Percentiles rank a stretch among this genome's conserved stretches.
phyloP scores from a whole-genome alignment of 2,329 filamentous ascomycete genomes.

The Fusarium nisikadoi region DNA sequence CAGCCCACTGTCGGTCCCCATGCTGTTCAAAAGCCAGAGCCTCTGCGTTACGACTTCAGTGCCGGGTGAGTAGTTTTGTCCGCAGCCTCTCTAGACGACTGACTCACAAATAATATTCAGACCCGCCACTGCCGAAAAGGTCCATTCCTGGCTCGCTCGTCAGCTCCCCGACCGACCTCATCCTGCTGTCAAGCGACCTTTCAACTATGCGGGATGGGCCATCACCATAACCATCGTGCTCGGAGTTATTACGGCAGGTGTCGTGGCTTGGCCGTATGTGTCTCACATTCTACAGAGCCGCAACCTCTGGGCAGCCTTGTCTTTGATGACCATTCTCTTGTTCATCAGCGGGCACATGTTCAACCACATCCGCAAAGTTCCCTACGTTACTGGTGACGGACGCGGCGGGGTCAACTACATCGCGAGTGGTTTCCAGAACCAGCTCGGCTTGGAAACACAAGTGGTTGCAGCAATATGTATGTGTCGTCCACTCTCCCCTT shows the following conservation, averaged over 20 bases:
- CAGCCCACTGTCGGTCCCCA: slow-evolving; percentile 84
- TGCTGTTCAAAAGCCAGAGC: slow-evolving; percentile 75
- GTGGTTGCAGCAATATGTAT: slow-evolving; percentile 93
- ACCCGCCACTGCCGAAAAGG: slow-evolving; percentile 77
- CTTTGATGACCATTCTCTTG: slow-evolving; percentile 86
- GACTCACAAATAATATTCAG: slow-evolving; percentile 54
- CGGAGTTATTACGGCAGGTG: slow-evolving; percentile 73
- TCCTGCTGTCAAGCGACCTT: slow-evolving; percentile 80
- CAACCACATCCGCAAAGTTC: slow-evolving; percentile 96
- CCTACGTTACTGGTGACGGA: slow-evolving; percentile 88
- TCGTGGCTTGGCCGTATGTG: slow-evolving; percentile 80
- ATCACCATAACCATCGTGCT: slow-evolving; percentile 75
- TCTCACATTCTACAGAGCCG: slow-evolving; percentile 86
- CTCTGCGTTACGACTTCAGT: slow-evolving; percentile 86
- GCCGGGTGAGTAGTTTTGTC: slow-evolving; percentile 68
- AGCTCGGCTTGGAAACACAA: slow-evolving; percentile 94
- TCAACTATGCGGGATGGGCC: slow-evolving; percentile 85
- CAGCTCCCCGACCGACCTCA: slow-evolving; percentile 83
- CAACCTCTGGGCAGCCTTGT: slow-evolving; percentile 92
- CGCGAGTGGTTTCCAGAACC: slow-evolving; percentile 89
- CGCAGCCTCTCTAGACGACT: too few species aligned
- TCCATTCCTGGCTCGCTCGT: slow-evolving; percentile 81
- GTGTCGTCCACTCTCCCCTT: slow-evolving; percentile 45
- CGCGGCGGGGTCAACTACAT: slow-evolving; percentile 91
- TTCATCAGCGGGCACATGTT: slow-evolving; percentile 99